Base-by-base conservation (phyloP, 352 stramenopile genomes). In the Pythium phragmiticola region DNA sequence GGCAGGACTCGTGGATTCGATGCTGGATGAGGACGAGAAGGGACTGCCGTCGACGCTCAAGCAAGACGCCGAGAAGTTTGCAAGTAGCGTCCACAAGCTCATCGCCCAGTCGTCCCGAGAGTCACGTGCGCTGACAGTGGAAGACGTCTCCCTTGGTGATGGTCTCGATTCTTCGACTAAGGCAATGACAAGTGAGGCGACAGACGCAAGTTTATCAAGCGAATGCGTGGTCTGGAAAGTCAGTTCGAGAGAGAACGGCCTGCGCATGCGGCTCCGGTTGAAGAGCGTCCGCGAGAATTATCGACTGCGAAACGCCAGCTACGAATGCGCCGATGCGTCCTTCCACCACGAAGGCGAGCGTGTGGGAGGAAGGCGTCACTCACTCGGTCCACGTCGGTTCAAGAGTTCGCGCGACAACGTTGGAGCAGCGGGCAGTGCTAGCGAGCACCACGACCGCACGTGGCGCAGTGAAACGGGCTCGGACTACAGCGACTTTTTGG, bases 401-500 rank as follows among this genome's bases (percentile, higher is more conserved):
- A 45, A 58, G 39, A 74, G 69, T 34, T 47, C 57, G 2, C 49
- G 65, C 4, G 69, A 72, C n/a, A 62, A 57, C 54, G 52, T 63
- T 50, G 63, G 72, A 23, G 75, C 80, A 39, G 64, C 68, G 21
- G 57, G 47, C 17, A 54, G 74, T 39, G 68, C 45, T 51, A 64
- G 67, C 30, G 71, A 89, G 26, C 72, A 78, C 19, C 75, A 78
- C 23, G 77, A 90, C 7, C 72, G 76, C 53, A 87, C 74, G 26
- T 90, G 85, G 82, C 73, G 74, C 49, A 92, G 82, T 45, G 86
- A 94, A 62, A 73, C 77, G 16, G 84, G 77, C 4, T 92, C 82
- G 0, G 80, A 93, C 65, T 91, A 90, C 54, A 92, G 76, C 51
- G 84, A 91, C 62, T 90, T 91, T 41, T 61, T 93, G 7, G 73